Conservation (phyloP, 495 filamentous ascomycete genomes). For the Penicillium ucsense region DNA sequence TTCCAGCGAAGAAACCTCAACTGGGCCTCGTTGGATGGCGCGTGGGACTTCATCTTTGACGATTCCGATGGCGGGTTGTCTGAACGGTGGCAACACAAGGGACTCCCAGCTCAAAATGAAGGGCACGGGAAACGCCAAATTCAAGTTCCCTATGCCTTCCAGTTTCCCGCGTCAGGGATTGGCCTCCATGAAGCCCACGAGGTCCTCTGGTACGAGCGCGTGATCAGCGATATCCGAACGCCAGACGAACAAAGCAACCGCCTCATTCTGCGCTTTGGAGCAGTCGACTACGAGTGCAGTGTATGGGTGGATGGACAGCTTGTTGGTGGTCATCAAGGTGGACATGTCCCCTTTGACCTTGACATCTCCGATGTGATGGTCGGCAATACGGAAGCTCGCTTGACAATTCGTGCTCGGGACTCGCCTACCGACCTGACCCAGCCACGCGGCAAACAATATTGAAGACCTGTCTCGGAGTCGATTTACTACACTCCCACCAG, state of each 20-base stretch:
- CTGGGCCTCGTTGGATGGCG: slow-evolving; percentile 47
- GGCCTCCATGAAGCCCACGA: slow-evolving; percentile 46
- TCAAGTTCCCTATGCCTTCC: slow-evolving; percentile 49
- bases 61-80: slow-evolving; percentile 40
- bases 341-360: slow-evolving; percentile 30
- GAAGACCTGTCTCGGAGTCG: slow-evolving; percentile 26
- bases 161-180: slow-evolving; percentile 46
- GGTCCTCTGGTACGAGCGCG: slow-evolving; percentile 50
- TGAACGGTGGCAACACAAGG: slow-evolving; percentile 21
- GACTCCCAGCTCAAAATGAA: slow-evolving; percentile 10
- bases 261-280: slow-evolving; percentile 26
- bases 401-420: slow-evolving; percentile 24
- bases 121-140: slow-evolving; percentile 29
- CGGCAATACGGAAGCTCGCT: background rate
- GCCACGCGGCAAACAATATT: slow-evolving; percentile 33
- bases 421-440: slow-evolving; percentile 25
- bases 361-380: slow-evolving; percentile 20
- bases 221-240: slow-evolving; percentile 36
- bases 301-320: slow-evolving; percentile 23
- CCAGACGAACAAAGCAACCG: slow-evolving; percentile 9
- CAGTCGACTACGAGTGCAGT: slow-evolving; percentile 29
- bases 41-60: slow-evolving; percentile 50
- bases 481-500: slow-evolving; percentile 33
- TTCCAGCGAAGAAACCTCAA: slow-evolving; percentile 39
- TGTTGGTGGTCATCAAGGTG: slow-evolving; percentile 21